A percentile compares a stretch with the other conserved stretches of the same genome.
Evolutionary conservation across 257 asterid genomes (phyloP).

Genomic region (Primulina tabacum): DNA sequence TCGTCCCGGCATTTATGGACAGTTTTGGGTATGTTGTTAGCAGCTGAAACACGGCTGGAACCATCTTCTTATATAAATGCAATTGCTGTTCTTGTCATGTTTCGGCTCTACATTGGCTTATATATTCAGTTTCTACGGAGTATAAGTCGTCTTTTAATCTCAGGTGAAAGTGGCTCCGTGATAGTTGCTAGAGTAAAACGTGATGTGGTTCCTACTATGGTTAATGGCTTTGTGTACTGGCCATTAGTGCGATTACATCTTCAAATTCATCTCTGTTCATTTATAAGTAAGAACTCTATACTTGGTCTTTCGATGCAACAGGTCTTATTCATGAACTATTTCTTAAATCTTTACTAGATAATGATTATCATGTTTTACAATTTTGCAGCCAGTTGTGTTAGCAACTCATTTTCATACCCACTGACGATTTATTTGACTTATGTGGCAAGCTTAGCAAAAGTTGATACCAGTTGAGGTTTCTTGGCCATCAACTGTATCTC

Average conservation of each 20-base stretch:
- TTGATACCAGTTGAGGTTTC: conserved; percentile 29
- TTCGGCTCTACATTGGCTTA: neutral
- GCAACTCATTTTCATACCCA: conserved; percentile 70
- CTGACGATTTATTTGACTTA: conserved; percentile 88
- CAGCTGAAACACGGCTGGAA: neutral
- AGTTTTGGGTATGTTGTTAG: neutral
- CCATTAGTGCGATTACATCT: conserved; percentile 80
- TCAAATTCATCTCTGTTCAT: conserved; percentile 83
- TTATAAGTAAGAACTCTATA: conserved; percentile 48
- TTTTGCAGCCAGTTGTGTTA: conserved; percentile 72
- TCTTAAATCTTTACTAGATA: neutral
- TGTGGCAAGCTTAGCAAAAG: conserved; percentile 71
- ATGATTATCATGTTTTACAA: conserved; percentile 16
- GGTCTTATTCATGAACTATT: neutral
- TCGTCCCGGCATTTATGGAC: neutral
- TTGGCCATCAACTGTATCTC: neutral
- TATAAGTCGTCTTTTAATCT: conserved; percentile 11
- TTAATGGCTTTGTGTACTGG: conserved; percentile 75
- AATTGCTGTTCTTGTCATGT: conserved; percentile 3
- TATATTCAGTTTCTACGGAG: conserved; percentile 4
- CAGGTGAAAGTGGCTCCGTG: conserved; percentile 77
- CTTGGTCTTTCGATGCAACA: neutral
- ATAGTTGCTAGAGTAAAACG: conserved; percentile 78
- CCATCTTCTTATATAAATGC: neutral
- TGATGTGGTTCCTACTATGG: conserved; percentile 65